Evolutionary conservation across 2,329 filamentous ascomycete genomes (phyloP).

Genomic region (Fusarium setosum): DNA sequence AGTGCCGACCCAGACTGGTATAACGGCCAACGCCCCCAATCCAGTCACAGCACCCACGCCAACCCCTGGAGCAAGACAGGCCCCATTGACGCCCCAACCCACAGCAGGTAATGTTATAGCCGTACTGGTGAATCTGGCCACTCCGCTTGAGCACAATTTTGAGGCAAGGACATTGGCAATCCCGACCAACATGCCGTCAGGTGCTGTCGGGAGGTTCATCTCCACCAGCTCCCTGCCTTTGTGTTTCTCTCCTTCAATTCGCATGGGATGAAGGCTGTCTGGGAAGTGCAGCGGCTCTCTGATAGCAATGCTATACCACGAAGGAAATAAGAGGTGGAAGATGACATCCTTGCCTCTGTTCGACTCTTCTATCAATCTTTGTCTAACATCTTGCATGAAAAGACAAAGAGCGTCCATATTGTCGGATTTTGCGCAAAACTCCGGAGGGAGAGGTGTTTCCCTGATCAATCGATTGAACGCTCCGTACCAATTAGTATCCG

Average conservation of each 20-base stretch:
- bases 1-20: neutral
- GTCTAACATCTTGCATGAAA: neutral
- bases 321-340: neutral
- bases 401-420: neutral
- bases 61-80: neutral
- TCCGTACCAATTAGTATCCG: neutral
- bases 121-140: neutral
- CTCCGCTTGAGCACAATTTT: neutral
- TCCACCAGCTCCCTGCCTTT: neutral
- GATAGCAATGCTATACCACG: neutral
- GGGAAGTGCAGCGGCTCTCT: neutral
- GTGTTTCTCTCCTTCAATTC: neutral
- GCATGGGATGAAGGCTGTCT: neutral
- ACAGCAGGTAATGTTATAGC: neutral
- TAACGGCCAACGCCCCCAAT: neutral
- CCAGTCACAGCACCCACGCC: neutral
- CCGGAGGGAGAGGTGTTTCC: neutral
- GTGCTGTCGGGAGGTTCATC: neutral
- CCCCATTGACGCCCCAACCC: neutral
- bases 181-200: neutral
- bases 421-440: neutral
- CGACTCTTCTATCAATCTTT: neutral
- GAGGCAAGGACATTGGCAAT: neutral
- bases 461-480: neutral
- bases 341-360: neutral